Evolutionary conservation across 176 grass and related monocot genomes (phyloP).

Genomic region (Canna indica): DNA sequence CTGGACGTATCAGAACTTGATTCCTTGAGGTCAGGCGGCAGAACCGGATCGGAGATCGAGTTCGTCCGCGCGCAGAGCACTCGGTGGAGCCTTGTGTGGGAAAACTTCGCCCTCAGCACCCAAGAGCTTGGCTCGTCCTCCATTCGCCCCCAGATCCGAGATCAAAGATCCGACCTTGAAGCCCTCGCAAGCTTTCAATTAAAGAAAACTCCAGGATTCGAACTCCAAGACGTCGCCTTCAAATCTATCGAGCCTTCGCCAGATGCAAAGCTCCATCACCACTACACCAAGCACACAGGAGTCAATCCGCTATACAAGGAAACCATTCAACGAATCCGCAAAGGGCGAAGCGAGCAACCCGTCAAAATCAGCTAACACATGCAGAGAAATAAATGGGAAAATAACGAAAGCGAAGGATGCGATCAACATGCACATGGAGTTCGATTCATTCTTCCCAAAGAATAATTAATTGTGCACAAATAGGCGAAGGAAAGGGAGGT

Average conservation of each 20-base stretch:
- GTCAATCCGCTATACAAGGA: background rate
- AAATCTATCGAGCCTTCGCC: background rate
- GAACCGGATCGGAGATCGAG: background rate
- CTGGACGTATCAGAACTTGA: slow-evolving; percentile 25
- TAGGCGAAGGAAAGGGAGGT: background rate
- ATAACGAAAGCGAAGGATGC: background rate
- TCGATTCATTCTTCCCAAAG: background rate
- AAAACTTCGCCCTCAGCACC: slow-evolving; percentile 77
- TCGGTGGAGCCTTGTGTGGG: slow-evolving; percentile 35
- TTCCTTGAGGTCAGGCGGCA: slow-evolving; percentile 33
- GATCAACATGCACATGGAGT: background rate
- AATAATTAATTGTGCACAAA: background rate
- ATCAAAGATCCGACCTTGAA: background rate
- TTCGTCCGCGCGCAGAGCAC: too few species aligned
- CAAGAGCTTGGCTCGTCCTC: slow-evolving; percentile 67
- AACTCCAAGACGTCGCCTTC: background rate
- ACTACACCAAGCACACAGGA: background rate
- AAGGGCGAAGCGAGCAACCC: background rate
- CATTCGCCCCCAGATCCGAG: slow-evolving; percentile 29
- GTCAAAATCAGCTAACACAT: background rate
- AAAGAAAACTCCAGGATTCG: background rate
- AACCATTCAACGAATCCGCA: background rate
- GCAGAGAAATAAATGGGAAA: background rate
- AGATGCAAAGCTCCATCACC: background rate
- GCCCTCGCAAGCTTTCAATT: background rate